phyloP scores from a whole-genome alignment of 306 rosid species.

The Hylodesmum podocarpum region DNA sequence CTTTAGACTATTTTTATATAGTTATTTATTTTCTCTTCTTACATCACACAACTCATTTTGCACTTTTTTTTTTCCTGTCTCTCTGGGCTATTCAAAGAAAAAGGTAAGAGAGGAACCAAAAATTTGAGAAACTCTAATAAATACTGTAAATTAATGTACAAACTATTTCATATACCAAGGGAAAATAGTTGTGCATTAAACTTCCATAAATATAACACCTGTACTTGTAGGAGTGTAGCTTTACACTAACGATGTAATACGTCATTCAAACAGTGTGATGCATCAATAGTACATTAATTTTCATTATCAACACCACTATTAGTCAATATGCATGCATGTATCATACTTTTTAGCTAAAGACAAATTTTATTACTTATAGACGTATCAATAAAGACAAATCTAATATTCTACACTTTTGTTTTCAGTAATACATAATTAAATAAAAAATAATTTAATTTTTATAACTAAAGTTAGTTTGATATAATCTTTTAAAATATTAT shows the following conservation, averaged over 20 bases:
- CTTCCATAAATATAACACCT: neutral
- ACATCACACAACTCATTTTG: too few species aligned
- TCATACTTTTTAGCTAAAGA: neutral
- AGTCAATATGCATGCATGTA: neutral
- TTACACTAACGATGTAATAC: neutral
- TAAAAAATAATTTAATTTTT: neutral
- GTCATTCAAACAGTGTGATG: neutral
- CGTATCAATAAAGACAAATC: neutral
- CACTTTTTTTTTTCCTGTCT: too few species aligned
- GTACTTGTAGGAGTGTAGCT: neutral
- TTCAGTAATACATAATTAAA: neutral
- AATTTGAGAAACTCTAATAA: too few species aligned
- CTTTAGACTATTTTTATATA: too few species aligned
- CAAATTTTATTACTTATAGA: neutral
- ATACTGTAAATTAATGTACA: too few species aligned
- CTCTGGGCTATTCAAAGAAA: too few species aligned
- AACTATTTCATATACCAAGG: too few species aligned
- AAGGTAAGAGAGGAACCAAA: too few species aligned
- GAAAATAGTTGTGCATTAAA: neutral
- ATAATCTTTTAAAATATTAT: neutral
- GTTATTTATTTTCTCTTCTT: too few species aligned
- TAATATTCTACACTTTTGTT: neutral
- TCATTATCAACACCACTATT: neutral
- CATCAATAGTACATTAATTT: neutral
- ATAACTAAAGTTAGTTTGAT: neutral